Evolutionary conservation across 164 flowering plant genomes (phyloP).

Genomic region (Echeveria elegans): DNA sequence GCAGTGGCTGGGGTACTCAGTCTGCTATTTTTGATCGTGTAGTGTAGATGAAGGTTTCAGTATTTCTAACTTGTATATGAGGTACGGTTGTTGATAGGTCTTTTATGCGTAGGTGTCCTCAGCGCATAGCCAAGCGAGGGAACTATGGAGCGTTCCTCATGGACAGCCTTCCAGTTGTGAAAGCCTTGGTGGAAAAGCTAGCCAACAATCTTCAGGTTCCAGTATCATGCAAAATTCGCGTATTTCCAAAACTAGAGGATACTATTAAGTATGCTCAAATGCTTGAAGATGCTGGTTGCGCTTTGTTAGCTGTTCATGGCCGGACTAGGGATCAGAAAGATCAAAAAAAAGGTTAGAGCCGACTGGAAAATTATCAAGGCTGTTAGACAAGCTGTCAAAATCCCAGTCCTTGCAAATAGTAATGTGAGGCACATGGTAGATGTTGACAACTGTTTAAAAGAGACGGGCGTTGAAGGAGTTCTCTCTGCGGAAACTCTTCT

Average conservation of each 20-base stretch:
- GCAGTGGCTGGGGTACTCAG: background rate
- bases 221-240: slow-evolving; percentile 88
- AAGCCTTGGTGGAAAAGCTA: slow-evolving; percentile 68
- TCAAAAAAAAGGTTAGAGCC: slow-evolving; percentile 65
- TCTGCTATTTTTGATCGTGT: background rate
- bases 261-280: slow-evolving; percentile 79
- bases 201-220: slow-evolving; percentile 65
- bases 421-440: slow-evolving; percentile 82
- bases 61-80: no score
- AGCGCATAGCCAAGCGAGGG: slow-evolving; percentile 92
- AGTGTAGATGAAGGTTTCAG: background rate
- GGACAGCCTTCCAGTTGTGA: slow-evolving; percentile 85
- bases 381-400: slow-evolving; percentile 55
- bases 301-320: slow-evolving; percentile 92
- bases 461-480: slow-evolving; percentile 81
- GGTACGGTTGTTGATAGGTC: background rate
- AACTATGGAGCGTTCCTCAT: slow-evolving; percentile 92
- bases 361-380: slow-evolving; percentile 76
- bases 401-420: slow-evolving; percentile 94
- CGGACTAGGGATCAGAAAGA: slow-evolving; percentile 92
- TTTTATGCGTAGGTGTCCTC: slow-evolving; percentile 66
- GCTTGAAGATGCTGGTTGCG: slow-evolving; percentile 96
- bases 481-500: slow-evolving; percentile 96
- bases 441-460: slow-evolving; percentile 55
- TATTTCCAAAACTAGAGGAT: slow-evolving; percentile 68